Base-by-base conservation (phyloP, 129 eudicot species). In the Saposhnikovia divaricata region DNA sequence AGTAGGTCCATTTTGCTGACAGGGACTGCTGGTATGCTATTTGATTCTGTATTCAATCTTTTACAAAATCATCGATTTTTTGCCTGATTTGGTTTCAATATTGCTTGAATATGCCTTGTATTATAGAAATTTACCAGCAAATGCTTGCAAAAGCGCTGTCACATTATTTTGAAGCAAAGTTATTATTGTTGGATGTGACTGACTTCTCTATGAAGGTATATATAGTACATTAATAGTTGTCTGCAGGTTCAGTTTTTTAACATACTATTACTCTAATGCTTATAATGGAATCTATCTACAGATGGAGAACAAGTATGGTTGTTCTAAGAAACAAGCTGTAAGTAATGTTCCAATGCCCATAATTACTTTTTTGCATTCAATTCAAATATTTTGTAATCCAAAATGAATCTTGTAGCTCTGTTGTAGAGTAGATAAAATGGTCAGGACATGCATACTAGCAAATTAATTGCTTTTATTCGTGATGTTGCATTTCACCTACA, bases 241-340 rank as follows among this genome's bases (percentile, higher is more conserved):
- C 48, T 37, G 48, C 48, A 45, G n/a, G 68, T 51, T 71, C 6
- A 68, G 46, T n/a, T 66, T 38, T 40, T 74, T 53, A 1, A 8
- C 23, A 51, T 65, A 12, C 4, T 42, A 66, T 37, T 63, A 69
- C 70, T 66, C 81, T 90, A 80, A 90, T 80, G 11, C 81, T 74
- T 61, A 45, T 66, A 40, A 47, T 76, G 13, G 42, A 48, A 63
- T 78, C 81, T 78, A 77, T 75, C 76, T 27, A 27, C 93, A 93
- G 98, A 86, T 95, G 86, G 96, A 92, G 80, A 86, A 90, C 96
- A 95, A 95, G 87, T 95, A 92, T 80, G 97, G 97, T 23, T 76
- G 70, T 71, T 48, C 89, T 63, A 92, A 80, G 80, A 91, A 87
- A 80, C 92, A 91, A 73, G 61, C 88, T 63, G 98, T 91, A 86